These are phyloP conservation scores for Monilinia vaccinii-corymbosi DNA, from an alignment of 2,329 filamentous ascomycete genomes.

Conservation along the genomic window DNA sequence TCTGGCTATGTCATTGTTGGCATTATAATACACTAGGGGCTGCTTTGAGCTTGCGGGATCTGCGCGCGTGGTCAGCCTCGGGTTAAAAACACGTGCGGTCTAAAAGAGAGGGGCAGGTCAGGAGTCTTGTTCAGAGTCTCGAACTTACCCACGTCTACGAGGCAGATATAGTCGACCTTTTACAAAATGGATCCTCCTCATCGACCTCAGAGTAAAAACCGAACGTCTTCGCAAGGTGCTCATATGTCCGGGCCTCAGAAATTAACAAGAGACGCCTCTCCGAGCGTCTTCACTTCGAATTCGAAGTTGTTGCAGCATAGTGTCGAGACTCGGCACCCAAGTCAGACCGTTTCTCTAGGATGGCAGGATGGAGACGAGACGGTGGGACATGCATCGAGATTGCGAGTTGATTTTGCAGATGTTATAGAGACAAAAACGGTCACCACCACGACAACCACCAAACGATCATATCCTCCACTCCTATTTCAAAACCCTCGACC, in stretches of 20 bases:
- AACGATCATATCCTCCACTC: slow-evolving; percentile 76
- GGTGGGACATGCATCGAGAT: slow-evolving; percentile 21
- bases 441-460: slow-evolving; percentile 87
- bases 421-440: slow-evolving; percentile 63
- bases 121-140: slow-evolving; percentile 2
- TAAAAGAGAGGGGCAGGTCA: slow-evolving; percentile 15
- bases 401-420: slow-evolving; percentile 48
- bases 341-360: slow-evolving; percentile 23
- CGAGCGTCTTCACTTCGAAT: slow-evolving; percentile 23
- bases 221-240: slow-evolving; percentile 15
- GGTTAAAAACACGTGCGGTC: slow-evolving; percentile 23
- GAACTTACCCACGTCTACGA: slow-evolving; percentile 5
- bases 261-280: slow-evolving; percentile 20
- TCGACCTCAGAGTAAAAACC: slow-evolving; percentile 18
- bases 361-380: slow-evolving; percentile 25
- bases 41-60: slow-evolving; percentile 15
- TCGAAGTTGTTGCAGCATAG: slow-evolving; percentile 16
- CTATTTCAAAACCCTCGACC: slow-evolving; percentile 53
- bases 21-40: slow-evolving; percentile 16
- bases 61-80: slow-evolving; percentile 20
- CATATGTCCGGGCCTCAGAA: slow-evolving; percentile 12
- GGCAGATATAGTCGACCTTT: slow-evolving; percentile 1
- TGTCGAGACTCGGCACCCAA: slow-evolving; percentile 18
- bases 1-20: slow-evolving; percentile 21
- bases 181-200: slow-evolving; percentile 24